Percentiles rank a stretch among this genome's conserved stretches.
Conservation (phyloP, 768 basidiomycete genomes). For the Suillus brevipes region DNA sequence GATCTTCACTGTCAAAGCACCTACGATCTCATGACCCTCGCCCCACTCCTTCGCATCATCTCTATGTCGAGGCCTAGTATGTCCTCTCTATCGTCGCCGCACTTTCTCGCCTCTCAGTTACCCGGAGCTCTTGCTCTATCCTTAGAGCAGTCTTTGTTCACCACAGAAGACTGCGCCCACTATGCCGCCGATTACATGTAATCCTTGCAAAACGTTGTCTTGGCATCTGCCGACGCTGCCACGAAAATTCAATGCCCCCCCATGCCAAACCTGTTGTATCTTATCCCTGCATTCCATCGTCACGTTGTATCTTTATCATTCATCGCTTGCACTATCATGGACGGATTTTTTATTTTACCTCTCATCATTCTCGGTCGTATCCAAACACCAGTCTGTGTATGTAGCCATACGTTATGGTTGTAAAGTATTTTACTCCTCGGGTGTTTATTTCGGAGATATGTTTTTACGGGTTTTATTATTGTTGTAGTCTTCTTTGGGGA, state of each 20-base stretch:
- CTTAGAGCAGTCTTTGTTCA: background rate
- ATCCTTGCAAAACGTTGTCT: background rate
- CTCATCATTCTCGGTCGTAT: slow-evolving; percentile 12
- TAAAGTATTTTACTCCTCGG: slow-evolving; percentile 32
- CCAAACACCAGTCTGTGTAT: slow-evolving; percentile 26
- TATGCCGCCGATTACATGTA: background rate
- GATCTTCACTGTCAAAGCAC: background rate
- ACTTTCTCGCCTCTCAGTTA: background rate
- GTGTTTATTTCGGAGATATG: slow-evolving; percentile 12
- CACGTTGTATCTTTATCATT: slow-evolving; percentile 38
- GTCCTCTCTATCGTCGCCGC: background rate
- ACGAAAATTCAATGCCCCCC: slow-evolving; percentile 29
- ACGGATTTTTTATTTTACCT: slow-evolving; percentile 12
- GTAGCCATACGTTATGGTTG: slow-evolving; percentile 40
- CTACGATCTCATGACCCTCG: background rate
- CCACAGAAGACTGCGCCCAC: slow-evolving; percentile 3
- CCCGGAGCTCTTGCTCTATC: background rate
- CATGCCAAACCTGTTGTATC: slow-evolving; percentile 27
- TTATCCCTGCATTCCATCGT: slow-evolving; percentile 22
- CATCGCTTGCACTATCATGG: slow-evolving; percentile 23
- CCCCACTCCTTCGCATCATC: background rate
- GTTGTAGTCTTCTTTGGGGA: slow-evolving; percentile 2
- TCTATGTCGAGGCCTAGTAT: slow-evolving; percentile 1
- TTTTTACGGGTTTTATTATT: slow-evolving; percentile 10
- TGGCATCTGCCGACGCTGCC: slow-evolving; percentile 17